phyloP scores from a whole-genome alignment of 352 stramenopile species.

The Globisporangium rhizosaccharum region DNA sequence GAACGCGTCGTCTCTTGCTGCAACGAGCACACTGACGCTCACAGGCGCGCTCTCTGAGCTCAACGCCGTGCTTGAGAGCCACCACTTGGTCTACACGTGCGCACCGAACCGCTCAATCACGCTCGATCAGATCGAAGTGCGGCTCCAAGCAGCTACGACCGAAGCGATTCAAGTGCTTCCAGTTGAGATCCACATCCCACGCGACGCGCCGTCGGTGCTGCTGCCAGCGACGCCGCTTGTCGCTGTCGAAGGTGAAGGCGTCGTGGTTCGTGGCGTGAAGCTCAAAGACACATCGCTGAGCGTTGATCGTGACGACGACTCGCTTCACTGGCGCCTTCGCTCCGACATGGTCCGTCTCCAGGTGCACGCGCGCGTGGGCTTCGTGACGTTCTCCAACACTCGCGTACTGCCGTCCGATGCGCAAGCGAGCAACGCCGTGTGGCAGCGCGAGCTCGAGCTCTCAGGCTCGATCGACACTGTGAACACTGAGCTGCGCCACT shows the following conservation, averaged over 20 bases:
- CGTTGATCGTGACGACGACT: background rate
- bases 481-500: conserved; percentile 5
- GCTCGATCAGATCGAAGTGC: conserved; percentile 8
- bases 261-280: conserved; percentile 10
- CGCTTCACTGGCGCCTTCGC: background rate
- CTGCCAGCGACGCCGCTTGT: conserved; percentile 4
- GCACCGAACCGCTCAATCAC: background rate
- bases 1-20: background rate
- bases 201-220: conserved; percentile 5
- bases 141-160: conserved; percentile 1
- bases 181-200: conserved; percentile 5
- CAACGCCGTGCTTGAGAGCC: conserved; percentile 6
- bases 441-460: conserved; percentile 8
- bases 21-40: background rate
- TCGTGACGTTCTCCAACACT: conserved; percentile 2
- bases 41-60: conserved; percentile 11
- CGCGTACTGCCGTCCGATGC: background rate
- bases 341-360: background rate
- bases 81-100: conserved; percentile 9
- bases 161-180: conserved; percentile 1
- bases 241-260: conserved; percentile 1
- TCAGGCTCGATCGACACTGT: conserved; percentile 1
- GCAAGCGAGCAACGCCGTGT: background rate
- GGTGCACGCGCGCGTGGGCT: conserved; percentile 5
- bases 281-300: background rate